phyloP scores from a whole-genome alignment of 257 asterid genomes.

The Echium plantagineum region DNA sequence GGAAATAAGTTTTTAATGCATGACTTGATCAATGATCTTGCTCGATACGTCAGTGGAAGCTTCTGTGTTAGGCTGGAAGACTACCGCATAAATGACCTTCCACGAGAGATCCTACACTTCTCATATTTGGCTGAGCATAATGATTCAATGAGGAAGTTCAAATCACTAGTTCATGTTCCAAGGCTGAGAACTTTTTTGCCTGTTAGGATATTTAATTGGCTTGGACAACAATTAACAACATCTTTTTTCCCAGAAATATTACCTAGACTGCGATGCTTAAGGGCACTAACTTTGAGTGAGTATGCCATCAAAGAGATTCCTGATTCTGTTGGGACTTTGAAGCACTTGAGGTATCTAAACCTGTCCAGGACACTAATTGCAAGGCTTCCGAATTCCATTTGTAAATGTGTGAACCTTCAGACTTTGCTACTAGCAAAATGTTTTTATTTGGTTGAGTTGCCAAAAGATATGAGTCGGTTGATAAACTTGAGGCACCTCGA shows the following conservation, averaged over 20 bases:
- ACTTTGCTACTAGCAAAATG: not conserved
- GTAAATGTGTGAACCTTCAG: not conserved
- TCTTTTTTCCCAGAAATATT: not conserved
- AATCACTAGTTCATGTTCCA: constrained; percentile 18
- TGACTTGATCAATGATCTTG: constrained; percentile 52
- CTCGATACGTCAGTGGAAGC: constrained; percentile 42
- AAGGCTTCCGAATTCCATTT: not conserved
- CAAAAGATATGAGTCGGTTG: not conserved
- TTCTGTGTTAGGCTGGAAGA: constrained; percentile 40
- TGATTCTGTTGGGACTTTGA: not conserved
- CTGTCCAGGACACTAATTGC: accelerated
- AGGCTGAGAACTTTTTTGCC: constrained; percentile 11
- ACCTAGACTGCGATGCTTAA: not conserved
- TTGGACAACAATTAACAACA: not conserved
- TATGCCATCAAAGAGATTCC: accelerated
- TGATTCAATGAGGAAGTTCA: constrained; percentile 13
- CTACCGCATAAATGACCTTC: constrained; percentile 16
- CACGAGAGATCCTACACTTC: constrained; percentile 27
- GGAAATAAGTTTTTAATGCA: constrained; percentile 23
- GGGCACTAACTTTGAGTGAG: not conserved
- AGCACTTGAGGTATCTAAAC: constrained; percentile 2
- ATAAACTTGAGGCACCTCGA: constrained; percentile 2
- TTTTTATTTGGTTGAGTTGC: accelerated
- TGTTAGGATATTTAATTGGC: accelerated
- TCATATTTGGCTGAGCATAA: constrained; percentile 17